These are phyloP conservation scores for Chlamydomonas incerta DNA, from an alignment of 139 green algal species.

Conservation along the genomic window DNA sequence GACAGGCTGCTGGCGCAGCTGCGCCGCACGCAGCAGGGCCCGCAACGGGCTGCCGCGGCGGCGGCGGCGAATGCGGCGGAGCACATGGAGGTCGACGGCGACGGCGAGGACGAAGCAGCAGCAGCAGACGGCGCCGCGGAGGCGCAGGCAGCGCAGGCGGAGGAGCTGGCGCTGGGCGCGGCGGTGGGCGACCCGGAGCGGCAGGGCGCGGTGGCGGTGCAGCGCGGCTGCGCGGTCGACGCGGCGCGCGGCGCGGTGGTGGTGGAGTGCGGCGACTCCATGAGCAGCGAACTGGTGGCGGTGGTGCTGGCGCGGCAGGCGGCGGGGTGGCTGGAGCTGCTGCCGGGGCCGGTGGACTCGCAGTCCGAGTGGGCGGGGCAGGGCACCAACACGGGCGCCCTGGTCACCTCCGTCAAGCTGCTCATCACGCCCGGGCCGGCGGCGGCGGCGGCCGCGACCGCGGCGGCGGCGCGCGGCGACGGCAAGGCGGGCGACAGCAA, in stretches of 20 bases:
- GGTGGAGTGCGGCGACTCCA: neutral
- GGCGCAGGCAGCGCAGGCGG: neutral
- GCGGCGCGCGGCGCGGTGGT: neutral
- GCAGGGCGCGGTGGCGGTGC: neutral
- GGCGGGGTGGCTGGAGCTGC: neutral
- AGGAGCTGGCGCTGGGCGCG: too few relatives aligned
- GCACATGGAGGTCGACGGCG: neutral
- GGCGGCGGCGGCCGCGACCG: neutral
- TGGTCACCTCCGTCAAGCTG: neutral
- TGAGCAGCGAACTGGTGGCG: conserved; percentile 33
- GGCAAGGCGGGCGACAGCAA: too few relatives aligned
- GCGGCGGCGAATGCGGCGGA: too few relatives aligned
- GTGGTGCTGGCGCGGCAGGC: conserved; percentile 20
- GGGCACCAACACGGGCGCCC: neutral
- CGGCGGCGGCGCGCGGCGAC: neutral
- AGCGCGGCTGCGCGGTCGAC: neutral
- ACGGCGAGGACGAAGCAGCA: neutral
- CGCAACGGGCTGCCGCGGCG: too few relatives aligned
- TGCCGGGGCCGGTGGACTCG: neutral
- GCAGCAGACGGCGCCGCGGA: neutral
- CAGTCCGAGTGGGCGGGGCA: neutral
- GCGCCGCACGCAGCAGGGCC: neutral
- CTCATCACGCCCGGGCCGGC: neutral
- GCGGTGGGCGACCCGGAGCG: neutral
- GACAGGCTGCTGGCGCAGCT: neutral